Base-by-base conservation (phyloP, 768 basidiomycete species). In the Boletus pseudo-olivaceus region DNA sequence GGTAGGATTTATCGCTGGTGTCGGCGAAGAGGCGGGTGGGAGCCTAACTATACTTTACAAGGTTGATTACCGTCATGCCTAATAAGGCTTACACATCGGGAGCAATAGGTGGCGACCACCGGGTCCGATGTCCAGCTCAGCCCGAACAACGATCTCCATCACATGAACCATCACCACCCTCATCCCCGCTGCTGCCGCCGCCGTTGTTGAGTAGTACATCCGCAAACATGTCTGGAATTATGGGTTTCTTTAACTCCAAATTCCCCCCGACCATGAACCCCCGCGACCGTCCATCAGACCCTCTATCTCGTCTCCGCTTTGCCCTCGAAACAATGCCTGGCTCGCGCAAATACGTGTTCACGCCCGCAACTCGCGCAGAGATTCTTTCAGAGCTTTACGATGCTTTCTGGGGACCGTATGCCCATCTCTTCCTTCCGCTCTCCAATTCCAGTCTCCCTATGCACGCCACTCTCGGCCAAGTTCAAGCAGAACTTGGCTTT, bases 301-400 rank as follows among this genome's bases (percentile, higher is more conserved):
- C 85, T 14, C 75, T 90, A 3, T 81, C 85, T 12, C 87, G 87
- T 55, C 82, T 92, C 34, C 79, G 87, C 39, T 88, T 88, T 61
- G 78, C 82, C 2, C 78, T 92, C 56, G 89, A 92, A 69, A 88
- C 87, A 6, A 86, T 91, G 84, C 87, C 90, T 4, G 83, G 82
- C 39, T 84, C 87, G 5, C 74, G 87, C 57, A 90, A 91, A 72
- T 90, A 88, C 67, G 78, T 81, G 3, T 91, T 90, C 66, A 85
- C 85, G 0, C 80, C 83, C 29, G 76, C 84, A 14, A 86, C 87
- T 8, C 83, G 91, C 45, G 83, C 87, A 47, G 88, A 91, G 68
- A 87, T 92, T 27, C 77, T 93, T n/a, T 79, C 82, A 26, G 90
- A 88, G 62, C 79, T 93, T 1, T 93, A 92, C 65, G 81, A 82